Evolutionary conservation across 805 yeast genomes (phyloP), one percentile per base, ranked within the genome.

Genomic region (Starmerella vitae): DNA sequence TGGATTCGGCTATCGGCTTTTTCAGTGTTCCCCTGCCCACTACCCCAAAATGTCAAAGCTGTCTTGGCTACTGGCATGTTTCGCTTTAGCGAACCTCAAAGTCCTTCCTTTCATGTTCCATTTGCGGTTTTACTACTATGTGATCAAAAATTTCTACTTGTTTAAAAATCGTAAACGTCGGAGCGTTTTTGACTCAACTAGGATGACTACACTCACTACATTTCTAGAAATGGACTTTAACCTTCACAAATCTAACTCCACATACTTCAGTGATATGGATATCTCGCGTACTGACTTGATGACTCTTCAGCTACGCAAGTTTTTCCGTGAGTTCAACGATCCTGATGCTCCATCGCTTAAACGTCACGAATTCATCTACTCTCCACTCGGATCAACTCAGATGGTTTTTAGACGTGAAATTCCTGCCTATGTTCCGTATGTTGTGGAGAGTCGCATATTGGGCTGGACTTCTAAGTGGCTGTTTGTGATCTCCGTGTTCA

Each of bases 381-480:
- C 77, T 1, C 94, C 96, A 0, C 76, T 86, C 20, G 94, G 83
- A 2, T 68, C 76, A 7, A 77, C 81, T 8, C 70, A 70, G 37
- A 68, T 78, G 22, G 65, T 70, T 20, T 86, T 82, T 61, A 67
- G 76, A 45, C 71, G 68, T 46, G 94, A 86, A 52, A 74, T 88
- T 54, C 69, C 62, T 50, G 78, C 88, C 1, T 81, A 76, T 52
- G 71, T 69, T 39, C 49, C 51, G 20, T 86, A 76, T 55, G 47
- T 60, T 3, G 65, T 86, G 18, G 62, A 64, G 26, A 68, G 79
- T 3, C 63, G 72, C 28, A 67, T 86, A 15, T 55, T 80, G 5
- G 78, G 88, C 6, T 85, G 94, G 94, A 91, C 82, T 60, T 65
- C 71, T 25, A 86, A 85, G 58, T 84, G 95, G 94, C 51, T 86